phyloP scores from a whole-genome alignment of 2,329 filamentous ascomycete genomes.

The Karstenula rhodostoma region DNA sequence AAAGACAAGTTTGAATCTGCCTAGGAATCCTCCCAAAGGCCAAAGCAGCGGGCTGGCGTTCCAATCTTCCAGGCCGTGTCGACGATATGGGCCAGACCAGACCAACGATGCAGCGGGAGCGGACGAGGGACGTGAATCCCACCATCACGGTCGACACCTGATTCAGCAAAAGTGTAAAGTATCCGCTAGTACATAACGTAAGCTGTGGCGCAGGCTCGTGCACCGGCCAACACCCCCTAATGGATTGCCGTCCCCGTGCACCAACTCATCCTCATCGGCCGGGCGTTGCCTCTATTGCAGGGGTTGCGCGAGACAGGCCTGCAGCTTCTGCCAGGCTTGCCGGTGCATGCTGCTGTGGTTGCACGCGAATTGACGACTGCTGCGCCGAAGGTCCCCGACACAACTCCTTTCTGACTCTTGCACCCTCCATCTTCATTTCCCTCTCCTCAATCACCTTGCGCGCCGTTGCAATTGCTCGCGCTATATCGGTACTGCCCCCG shows the following conservation, averaged over 20 bases:
- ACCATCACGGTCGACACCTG: constrained; percentile 12
- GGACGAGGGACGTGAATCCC: constrained; percentile 11
- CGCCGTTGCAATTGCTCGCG: constrained; percentile 12
- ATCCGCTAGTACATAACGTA: constrained; percentile 10
- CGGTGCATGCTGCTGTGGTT: constrained; percentile 6
- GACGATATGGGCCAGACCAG: not conserved
- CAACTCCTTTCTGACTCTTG: constrained; percentile 12
- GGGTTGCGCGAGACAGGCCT: constrained; percentile 23
- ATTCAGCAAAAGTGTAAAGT: constrained; percentile 12
- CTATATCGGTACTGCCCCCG: not conserved
- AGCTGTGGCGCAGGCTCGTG: constrained; percentile 13
- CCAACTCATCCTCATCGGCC: constrained; percentile 15
- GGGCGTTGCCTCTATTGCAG: constrained; percentile 23
- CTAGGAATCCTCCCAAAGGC: not conserved
- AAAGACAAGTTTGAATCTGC: not conserved
- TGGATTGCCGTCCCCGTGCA: constrained; percentile 7
- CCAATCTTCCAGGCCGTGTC: constrained; percentile 1
- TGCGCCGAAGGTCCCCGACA: constrained; percentile 11
- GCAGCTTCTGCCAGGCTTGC: constrained; percentile 16
- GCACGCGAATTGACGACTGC: constrained; percentile 6
- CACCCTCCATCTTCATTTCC: constrained; percentile 10
- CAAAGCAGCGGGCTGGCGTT: not conserved
- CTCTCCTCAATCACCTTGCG: constrained; percentile 3
- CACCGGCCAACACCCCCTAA: constrained; percentile 12
- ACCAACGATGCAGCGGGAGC: constrained; percentile 6